Evolutionary conservation across 495 filamentous ascomycete genomes (phyloP), one percentile per base, ranked within the genome.

Genomic region (Neurospora africana): DNA sequence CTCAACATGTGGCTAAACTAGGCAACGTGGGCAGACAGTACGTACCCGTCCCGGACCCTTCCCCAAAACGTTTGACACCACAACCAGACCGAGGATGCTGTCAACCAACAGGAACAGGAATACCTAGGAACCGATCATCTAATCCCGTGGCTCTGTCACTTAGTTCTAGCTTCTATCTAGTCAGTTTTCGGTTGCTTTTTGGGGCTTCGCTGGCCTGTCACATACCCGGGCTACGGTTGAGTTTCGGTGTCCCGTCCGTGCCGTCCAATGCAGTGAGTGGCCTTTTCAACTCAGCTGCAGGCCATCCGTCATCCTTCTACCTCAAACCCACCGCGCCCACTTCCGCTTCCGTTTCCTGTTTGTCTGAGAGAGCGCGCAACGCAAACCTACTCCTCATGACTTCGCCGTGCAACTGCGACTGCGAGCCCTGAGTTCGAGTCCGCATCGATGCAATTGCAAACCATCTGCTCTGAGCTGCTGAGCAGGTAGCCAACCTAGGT

Each of bases 401-500:
- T 65, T 33, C 53, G 27, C 53, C 27, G 53, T 65, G 53, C 53
- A 65, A 19, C 53, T 65, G 53, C 27, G 53, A 65, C 53, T 65
- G 15, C 53, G 53, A 65, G 53, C 53, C 53, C 53, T 33, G 53
- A 65, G 53, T 65, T 65, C 53, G 53, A 65, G 38, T 58, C 30
- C 21, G 77, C 27, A 74, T 76, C 78, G 72, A 80, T 78, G 79
- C 76, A 68, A 76, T 61, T 72, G 69, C 72, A 39, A 72, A 68
- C 27, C 23, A 9, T 61, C 72, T 35, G 47, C 11, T 58, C 21
- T 23, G 47, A 69, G 58, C 33, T n/a, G 68, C 58, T 75, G 67
- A 74, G 74, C 74, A 79, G 78, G 78, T 80, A 81, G 77, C 77
- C 72, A 72, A 39, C 70, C 53, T 58, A n/a, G n/a, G n/a, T n/a